Evolutionary conservation across 208 protist genomes (phyloP), one percentile per base, ranked within the genome.

Genomic region (Endotrypanum monterogeii): DNA sequence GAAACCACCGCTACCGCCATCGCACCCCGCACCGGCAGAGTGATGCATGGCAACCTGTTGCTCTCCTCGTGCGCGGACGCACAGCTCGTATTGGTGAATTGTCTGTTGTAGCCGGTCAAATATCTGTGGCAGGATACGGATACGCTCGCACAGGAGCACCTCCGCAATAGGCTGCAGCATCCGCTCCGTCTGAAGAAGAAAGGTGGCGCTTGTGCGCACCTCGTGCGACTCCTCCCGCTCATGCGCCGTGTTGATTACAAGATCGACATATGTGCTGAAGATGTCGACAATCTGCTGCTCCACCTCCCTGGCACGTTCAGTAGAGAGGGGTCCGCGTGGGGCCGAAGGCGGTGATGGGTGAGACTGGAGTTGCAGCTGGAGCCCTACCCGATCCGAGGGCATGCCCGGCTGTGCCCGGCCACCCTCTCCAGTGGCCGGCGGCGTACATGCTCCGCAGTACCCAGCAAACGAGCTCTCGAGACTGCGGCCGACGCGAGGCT

Each of bases 151-250:
- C 70, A 93, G 93, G 60, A 97, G 80, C 78, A 97, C 80, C 77
- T 93, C 85, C 14, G 93, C 83, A 65, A 97, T 76, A 28, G 93
- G 93, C 44, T 86, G 73, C 61, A 97, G 80, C 41, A 84, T 93
- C 30, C 86, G 81, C 70, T 94, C 90, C 39, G 89, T 92, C 81
- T 97, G 90, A 52, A 97, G 77, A 25, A 91, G 79, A n/a, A 93
- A 70, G 30, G 84, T 89, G 8, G 72, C 28, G 39, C 86, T 86
- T 16, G 68, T 86, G 62, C 90, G 90, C 63, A 95, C 48, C 82
- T 97, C 90, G 62, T 85, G 72, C 46, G 84, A 89, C 60, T 93
- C 88, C 67, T 94, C 90, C 20, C 78, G 65, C 35, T 93, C 68
- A 73, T 91, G 90, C 0, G 90, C 82, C 50, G 92, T 94, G 58